phyloP scores from a whole-genome alignment of 257 asterid genomes.

The Datura wrightii region DNA sequence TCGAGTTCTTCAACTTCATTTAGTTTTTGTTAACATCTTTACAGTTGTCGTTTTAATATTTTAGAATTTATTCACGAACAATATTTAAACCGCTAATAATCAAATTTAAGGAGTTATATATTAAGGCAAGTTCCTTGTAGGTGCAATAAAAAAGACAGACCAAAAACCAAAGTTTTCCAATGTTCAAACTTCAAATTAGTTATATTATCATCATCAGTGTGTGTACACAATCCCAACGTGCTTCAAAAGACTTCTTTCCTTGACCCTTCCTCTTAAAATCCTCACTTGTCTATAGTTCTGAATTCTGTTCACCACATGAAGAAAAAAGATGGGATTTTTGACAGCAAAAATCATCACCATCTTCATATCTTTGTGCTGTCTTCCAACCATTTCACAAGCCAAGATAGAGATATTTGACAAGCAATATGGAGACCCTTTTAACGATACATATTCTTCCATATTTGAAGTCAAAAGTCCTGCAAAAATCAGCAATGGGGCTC shows the following conservation, averaged over 20 bases:
- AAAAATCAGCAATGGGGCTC: slow-evolving; percentile 54
- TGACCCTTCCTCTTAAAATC: background rate
- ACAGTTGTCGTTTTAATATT: too few relatives aligned
- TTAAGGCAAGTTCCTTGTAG: too few relatives aligned
- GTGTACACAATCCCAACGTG: background rate
- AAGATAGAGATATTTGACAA: slow-evolving; percentile 28
- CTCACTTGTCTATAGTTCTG: background rate
- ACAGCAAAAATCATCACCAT: slow-evolving; percentile 28
- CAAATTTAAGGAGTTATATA: too few relatives aligned
- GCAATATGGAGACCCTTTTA: slow-evolving; percentile 44
- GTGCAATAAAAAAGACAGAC: too few relatives aligned
- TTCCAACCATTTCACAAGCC: slow-evolving; percentile 40
- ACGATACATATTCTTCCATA: background rate
- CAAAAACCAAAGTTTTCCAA: background rate
- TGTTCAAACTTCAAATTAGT: background rate
- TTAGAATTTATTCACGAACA: too few relatives aligned
- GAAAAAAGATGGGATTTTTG: slow-evolving; percentile 44
- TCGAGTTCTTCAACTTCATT: too few relatives aligned
- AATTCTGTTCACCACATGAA: slow-evolving; percentile 17
- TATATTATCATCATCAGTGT: background rate
- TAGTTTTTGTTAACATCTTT: too few relatives aligned
- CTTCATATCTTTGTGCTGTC: slow-evolving; percentile 38
- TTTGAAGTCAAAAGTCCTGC: slow-evolving; percentile 37
- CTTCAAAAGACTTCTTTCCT: background rate
- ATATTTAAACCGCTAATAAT: too few relatives aligned